Conservation (phyloP, 2,329 filamentous ascomycete species). For the Ustulina deusta region DNA sequence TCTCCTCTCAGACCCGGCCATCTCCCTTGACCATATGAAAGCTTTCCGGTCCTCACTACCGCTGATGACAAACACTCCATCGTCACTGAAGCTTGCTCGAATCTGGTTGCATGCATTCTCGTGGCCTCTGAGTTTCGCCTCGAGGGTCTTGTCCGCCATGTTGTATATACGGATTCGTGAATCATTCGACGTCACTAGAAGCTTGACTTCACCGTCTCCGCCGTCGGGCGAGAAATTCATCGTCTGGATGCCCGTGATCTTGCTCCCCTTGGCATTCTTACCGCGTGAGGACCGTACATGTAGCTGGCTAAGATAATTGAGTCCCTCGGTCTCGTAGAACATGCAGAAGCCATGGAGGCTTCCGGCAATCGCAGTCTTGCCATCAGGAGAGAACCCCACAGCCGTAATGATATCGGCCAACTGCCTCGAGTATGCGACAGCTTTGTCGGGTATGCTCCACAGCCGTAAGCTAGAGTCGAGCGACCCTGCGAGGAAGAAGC, state of each 20-base stretch:
- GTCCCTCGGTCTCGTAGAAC: slow-evolving; percentile 92
- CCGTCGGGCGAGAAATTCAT: slow-evolving; percentile 66
- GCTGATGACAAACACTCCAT: slow-evolving; percentile 86
- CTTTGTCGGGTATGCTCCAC: slow-evolving; percentile 97
- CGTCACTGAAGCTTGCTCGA: slow-evolving; percentile 87
- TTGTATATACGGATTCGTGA: slow-evolving; percentile 92
- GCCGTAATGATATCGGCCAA: slow-evolving; percentile 91
- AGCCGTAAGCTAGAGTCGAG: slow-evolving; percentile 88
- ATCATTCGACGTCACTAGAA: slow-evolving; percentile 94
- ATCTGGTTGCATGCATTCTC: slow-evolving; percentile 93
- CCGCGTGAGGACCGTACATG: slow-evolving; percentile 93
- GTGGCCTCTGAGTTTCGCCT: slow-evolving; percentile 91
- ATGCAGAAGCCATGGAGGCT: slow-evolving; percentile 86
- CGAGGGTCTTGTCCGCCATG: slow-evolving; percentile 83
- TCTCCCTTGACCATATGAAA: slow-evolving; percentile 86
- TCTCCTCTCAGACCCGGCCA: slow-evolving; percentile 71
- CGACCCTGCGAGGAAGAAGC: slow-evolving; percentile 95
- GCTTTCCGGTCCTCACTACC: slow-evolving; percentile 92
- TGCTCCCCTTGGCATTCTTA: slow-evolving; percentile 95
- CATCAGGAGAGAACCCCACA: slow-evolving; percentile 92
- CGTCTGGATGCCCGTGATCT: slow-evolving; percentile 94
- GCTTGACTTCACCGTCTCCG: slow-evolving; percentile 75
- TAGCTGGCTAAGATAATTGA: slow-evolving; percentile 86
- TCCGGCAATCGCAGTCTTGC: slow-evolving; percentile 88
- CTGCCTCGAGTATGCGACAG: slow-evolving; percentile 83